phyloP scores from a whole-genome alignment of 2,329 filamentous ascomycete genomes.

The Cladosporium velox region DNA sequence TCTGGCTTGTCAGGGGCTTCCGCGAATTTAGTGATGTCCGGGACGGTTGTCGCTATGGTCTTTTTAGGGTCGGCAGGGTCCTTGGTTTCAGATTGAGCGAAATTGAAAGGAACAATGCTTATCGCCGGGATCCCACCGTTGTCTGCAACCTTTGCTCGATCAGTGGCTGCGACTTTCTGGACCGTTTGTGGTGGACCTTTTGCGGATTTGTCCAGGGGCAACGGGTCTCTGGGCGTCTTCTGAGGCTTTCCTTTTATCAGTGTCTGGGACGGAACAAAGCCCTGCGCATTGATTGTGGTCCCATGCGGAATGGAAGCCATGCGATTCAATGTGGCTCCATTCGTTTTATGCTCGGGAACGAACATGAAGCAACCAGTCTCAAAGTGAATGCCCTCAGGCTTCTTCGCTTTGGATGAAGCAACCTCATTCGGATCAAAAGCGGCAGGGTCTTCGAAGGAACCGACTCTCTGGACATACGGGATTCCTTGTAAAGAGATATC shows the following conservation, averaged over 20 bases:
- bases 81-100: no score
- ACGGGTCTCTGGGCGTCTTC: no score
- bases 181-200: neutral
- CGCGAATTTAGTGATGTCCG: slow-evolving; percentile 30
- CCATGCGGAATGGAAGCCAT: slow-evolving; percentile 50
- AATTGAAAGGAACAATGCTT: neutral
- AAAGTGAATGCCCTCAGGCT: slow-evolving; percentile 41
- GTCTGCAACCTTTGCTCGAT: neutral
- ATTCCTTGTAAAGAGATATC: slow-evolving; percentile 43
- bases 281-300: slow-evolving; percentile 47
- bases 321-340: slow-evolving; percentile 35
- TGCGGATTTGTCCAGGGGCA: neutral
- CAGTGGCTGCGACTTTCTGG: neutral
- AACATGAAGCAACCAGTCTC: slow-evolving; percentile 47
- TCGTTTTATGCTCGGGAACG: slow-evolving; percentile 34
- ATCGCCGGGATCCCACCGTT: neutral
- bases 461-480: slow-evolving; percentile 41
- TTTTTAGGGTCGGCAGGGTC: no score
- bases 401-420: slow-evolving; percentile 27
- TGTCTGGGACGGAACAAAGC: slow-evolving; percentile 25
- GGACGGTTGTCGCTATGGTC: no score
- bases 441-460: slow-evolving; percentile 36
- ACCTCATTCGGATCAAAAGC: slow-evolving; percentile 7
- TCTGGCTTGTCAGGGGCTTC: no score
- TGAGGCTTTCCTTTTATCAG: no score